Evolutionary conservation across 2,329 filamentous ascomycete species (phyloP).

Genomic region (Xylariomycetidae sp.): DNA sequence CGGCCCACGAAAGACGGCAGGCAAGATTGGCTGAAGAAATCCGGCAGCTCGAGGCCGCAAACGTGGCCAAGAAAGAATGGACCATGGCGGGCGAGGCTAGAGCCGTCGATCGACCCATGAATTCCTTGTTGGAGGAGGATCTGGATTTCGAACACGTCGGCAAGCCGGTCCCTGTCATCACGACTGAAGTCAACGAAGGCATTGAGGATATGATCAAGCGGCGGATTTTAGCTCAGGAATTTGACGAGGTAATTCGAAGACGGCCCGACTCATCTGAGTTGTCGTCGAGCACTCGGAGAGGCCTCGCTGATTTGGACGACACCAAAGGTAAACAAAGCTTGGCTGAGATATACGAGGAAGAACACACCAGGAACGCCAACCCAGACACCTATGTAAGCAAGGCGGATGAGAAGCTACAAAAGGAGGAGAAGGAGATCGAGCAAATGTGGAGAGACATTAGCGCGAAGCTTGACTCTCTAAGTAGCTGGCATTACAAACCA

Average conservation of each 20-base stretch:
- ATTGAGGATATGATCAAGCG: slow-evolving; percentile 94
- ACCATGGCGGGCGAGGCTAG: slow-evolving; percentile 82
- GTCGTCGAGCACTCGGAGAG: slow-evolving; percentile 57
- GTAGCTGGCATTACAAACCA: slow-evolving; percentile 93
- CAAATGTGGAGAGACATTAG: slow-evolving; percentile 77
- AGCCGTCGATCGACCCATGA: slow-evolving; percentile 75
- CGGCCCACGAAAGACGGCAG: slow-evolving; percentile 81
- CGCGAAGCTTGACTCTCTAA: slow-evolving; percentile 79
- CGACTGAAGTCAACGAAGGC: slow-evolving; percentile 80
- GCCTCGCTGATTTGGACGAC: slow-evolving; percentile 78
- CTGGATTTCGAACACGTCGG: slow-evolving; percentile 93
- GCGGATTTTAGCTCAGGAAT: slow-evolving; percentile 82
- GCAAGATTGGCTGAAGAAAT: slow-evolving; percentile 87
- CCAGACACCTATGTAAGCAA: slow-evolving; percentile 75
- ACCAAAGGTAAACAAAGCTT: slow-evolving; percentile 82
- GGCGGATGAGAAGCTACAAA: slow-evolving; percentile 74
- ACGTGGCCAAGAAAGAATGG: slow-evolving; percentile 89
- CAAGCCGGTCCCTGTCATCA: slow-evolving; percentile 92
- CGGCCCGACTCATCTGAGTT: slow-evolving; percentile 69
- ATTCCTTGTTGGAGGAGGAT: slow-evolving; percentile 91
- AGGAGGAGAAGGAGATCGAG: slow-evolving; percentile 79
- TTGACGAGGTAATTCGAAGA: slow-evolving; percentile 84
- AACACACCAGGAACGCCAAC: slow-evolving; percentile 75
- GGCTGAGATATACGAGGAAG: slow-evolving; percentile 90
- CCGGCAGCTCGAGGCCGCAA: slow-evolving; percentile 80